Evolutionary conservation across 306 rosid genomes (phyloP).

Genomic region (Pueraria montana): DNA sequence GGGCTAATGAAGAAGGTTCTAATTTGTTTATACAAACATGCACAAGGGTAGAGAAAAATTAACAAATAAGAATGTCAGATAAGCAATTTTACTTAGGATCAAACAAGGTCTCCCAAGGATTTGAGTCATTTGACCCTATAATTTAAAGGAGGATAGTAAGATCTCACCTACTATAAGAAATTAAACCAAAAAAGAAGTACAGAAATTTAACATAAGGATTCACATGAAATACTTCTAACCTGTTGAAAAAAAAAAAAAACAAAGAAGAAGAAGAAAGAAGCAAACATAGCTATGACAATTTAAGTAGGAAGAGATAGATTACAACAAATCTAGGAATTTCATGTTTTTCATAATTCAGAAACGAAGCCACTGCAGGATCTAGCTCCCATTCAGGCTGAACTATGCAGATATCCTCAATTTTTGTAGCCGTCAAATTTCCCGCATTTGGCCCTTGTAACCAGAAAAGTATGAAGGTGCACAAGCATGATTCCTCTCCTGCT

Average conservation of each 20-base stretch:
- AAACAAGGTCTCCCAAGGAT: neutral
- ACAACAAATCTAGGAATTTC: too few species aligned
- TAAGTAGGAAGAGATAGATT: neutral
- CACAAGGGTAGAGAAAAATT: neutral
- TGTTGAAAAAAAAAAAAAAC: neutral
- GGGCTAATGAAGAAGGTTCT: neutral
- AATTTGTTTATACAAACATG: constrained; percentile 24
- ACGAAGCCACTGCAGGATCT: neutral
- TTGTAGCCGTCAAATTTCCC: constrained; percentile 39
- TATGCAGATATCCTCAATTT: constrained; percentile 60
- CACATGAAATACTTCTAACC: neutral
- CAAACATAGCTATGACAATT: neutral
- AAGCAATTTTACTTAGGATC: neutral
- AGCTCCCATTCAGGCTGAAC: constrained; percentile 37
- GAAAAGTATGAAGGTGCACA: constrained; percentile 59
- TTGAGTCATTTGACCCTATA: neutral
- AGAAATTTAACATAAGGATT: neutral
- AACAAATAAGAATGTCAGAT: too few species aligned
- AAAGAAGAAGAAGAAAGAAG: too few species aligned
- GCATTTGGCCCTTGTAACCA: constrained; percentile 78
- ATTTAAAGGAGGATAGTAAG: neutral
- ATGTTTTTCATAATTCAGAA: too few species aligned
- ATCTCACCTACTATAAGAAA: neutral
- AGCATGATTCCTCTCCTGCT: constrained; percentile 64
- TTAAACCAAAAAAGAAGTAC: neutral